Evolutionary conservation across 345 rosid genomes (phyloP), one percentile per base, ranked within the genome.

Genomic region (Sapria himalayana): DNA sequence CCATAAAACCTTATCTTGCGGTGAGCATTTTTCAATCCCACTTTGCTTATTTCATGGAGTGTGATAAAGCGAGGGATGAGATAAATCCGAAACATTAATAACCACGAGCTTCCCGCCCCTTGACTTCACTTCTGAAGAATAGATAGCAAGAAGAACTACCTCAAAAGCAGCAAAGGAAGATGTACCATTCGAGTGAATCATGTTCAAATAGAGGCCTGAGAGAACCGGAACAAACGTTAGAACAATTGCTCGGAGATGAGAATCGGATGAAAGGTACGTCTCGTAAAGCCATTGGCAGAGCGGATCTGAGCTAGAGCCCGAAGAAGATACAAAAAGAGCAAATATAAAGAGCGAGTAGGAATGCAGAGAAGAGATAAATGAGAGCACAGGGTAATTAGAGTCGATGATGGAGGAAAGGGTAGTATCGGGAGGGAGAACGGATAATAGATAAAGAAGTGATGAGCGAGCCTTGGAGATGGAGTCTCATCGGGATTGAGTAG

Each of bases 401-500:
- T 82, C 95, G 0, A 85, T 91, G 2, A 82, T 70, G 22, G 93
- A 72, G 17, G 95, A 74, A 37, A 89, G 57, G 36, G 81, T n/a
- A n/a, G n/a, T n/a, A n/a, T n/a, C 49, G 10, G 65, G 48, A 0
- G 81, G 65, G 51, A 89, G 70, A 47, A 82, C 57, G 22, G 73
- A 38, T 16, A 93, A 70, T 6, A 89, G 78, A 3, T 85, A 48
- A 34, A 82, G 79, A 45, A 89, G 74, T 22, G 72, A 77, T 34
- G 95, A 52, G 14, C 93, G 64, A 21, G 98, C 69, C 74, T 76
- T 89, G 33, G 98, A 89, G 51, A 89, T 62, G 33, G 95, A 72
- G 55, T 89, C 98, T 91, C 94, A 89, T 93, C 93, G 82, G 1
- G 98, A 76, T 44, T 89, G 94, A n/a, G n/a, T n/a, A n/a, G n/a